Conservation (phyloP, 495 filamentous ascomycete species). For the Neurospora cerealis region DNA sequence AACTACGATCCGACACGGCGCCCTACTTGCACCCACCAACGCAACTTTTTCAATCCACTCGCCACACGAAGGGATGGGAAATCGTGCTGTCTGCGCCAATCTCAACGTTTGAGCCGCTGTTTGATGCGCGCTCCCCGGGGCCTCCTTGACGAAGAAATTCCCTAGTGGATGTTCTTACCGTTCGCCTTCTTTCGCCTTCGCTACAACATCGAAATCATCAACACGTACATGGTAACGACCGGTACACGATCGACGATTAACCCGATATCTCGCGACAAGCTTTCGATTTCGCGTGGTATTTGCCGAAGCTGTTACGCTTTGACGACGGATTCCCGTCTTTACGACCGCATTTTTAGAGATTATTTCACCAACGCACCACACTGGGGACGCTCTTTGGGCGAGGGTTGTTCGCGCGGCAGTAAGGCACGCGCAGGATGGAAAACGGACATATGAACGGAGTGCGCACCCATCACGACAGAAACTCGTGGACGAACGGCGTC, state of each 20-base stretch:
- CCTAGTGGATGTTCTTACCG: neutral
- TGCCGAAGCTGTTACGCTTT: neutral
- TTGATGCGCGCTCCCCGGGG: conserved; percentile 5
- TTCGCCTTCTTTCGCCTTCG: neutral
- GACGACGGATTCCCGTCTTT: neutral
- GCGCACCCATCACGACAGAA: conserved; percentile 42
- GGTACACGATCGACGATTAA: neutral
- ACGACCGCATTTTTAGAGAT: neutral
- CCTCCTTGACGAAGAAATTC: neutral
- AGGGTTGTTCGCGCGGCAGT: conserved; percentile 4
- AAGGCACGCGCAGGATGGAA: conserved; percentile 34
- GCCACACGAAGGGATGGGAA: conserved; percentile 8
- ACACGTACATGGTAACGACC: conserved; percentile 2
- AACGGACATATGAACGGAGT: conserved; percentile 33
- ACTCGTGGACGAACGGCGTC: conserved; percentile 28
- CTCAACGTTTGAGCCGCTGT: conserved; percentile 6
- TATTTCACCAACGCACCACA: neutral
- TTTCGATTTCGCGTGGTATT: neutral
- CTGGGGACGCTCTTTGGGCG: neutral
- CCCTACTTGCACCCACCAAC: neutral
- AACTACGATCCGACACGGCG: neutral
- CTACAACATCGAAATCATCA: neutral
- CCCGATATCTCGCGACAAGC: neutral
- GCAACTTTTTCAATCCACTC: neutral
- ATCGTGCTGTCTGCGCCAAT: neutral